A percentile compares a stretch with the other conserved stretches of the same genome.
Evolutionary conservation across 2,329 filamentous ascomycete genomes (phyloP).

Genomic region (Aspergillus floridensis): DNA sequence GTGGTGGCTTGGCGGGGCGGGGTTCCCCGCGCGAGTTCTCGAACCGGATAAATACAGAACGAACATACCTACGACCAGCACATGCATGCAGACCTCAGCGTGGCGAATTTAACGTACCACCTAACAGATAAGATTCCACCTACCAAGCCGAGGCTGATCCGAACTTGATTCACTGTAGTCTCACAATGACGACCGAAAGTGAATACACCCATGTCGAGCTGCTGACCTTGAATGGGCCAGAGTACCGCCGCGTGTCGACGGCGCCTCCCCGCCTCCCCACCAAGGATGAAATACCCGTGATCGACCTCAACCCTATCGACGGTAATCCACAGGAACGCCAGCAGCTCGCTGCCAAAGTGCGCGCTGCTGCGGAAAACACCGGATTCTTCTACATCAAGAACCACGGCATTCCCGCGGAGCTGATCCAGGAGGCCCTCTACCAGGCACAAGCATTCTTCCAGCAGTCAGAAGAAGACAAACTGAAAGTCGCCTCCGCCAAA

Average conservation of each 20-base stretch:
- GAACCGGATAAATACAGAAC: neutral
- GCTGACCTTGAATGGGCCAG: constrained; percentile 45
- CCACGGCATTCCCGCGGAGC: constrained; percentile 44
- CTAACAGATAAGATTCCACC: neutral
- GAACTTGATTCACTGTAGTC: neutral
- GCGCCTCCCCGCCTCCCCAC: constrained; percentile 42
- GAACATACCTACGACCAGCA: neutral
- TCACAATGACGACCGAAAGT: neutral
- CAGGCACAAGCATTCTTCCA: constrained; percentile 46
- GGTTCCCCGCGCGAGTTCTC: neutral
- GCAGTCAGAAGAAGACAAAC: constrained; percentile 47
- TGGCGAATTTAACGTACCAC: neutral
- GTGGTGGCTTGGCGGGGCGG: neutral
- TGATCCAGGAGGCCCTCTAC: constrained; percentile 18
- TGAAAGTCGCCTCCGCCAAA: constrained; percentile 30
- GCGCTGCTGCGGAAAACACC: constrained; percentile 48
- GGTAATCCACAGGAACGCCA: constrained; percentile 36
- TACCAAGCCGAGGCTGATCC: neutral
- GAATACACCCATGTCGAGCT: constrained; percentile 44
- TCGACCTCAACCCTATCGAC: constrained; percentile 49
- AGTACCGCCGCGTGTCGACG: constrained; percentile 45
- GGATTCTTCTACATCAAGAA: constrained; percentile 59
- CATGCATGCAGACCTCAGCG: neutral
- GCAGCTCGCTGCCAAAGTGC: constrained; percentile 44
- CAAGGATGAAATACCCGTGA: constrained; percentile 52